Evolutionary conservation across 352 stramenopile genomes (phyloP).

Genomic region (Phytophthora multivora): DNA sequence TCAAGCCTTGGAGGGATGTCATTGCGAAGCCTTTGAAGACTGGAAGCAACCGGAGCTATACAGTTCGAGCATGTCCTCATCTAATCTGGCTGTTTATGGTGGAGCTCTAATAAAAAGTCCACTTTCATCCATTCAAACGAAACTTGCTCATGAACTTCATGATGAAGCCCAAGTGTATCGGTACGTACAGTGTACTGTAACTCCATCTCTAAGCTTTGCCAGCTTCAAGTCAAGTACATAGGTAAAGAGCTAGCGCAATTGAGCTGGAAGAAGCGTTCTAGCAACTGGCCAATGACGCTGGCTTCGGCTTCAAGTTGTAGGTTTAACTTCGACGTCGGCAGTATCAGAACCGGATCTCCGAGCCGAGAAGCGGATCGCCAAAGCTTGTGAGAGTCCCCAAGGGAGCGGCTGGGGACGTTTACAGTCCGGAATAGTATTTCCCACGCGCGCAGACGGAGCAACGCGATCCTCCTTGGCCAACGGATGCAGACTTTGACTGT

Average conservation of each 20-base stretch:
- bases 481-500: slow-evolving; percentile 3
- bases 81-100: slow-evolving; percentile 22
- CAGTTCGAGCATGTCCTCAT: slow-evolving; percentile 22
- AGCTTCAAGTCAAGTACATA: not conserved
- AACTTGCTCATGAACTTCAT: not conserved
- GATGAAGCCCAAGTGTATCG: not conserved
- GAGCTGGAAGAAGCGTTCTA: not conserved
- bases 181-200: too few relatives aligned
- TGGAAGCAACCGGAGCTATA: slow-evolving; percentile 11
- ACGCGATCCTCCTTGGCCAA: slow-evolving; percentile 8
- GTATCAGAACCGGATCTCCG: slow-evolving; percentile 28
- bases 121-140: slow-evolving; percentile 3
- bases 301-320: slow-evolving; percentile 9
- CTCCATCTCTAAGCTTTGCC: not conserved
- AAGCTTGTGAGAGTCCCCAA: slow-evolving; percentile 12
- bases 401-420: slow-evolving; percentile 11
- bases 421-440: slow-evolving; percentile 15
- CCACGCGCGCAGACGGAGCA: not conserved
- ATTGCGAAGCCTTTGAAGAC: not conserved
- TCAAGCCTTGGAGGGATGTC: not conserved
- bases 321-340: slow-evolving; percentile 23
- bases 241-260: not conserved
- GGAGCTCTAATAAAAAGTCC: slow-evolving; percentile 12
- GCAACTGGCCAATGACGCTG: not conserved
- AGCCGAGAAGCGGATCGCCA: not conserved